Conservation (phyloP, 208 protist genomes). For the Leishmania tropica region DNA sequence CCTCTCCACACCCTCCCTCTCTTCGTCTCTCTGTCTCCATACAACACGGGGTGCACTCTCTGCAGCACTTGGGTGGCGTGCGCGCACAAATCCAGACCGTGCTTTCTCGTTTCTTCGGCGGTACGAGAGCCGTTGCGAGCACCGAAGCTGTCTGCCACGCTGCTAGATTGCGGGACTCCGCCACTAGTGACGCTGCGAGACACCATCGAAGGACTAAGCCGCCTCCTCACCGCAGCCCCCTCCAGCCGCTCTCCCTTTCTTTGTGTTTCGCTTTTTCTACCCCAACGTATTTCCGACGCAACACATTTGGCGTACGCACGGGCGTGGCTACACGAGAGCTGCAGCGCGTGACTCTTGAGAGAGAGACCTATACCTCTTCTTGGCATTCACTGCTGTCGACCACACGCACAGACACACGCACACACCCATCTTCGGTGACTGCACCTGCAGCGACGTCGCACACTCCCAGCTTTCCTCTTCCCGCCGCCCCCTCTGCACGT, state of each 20-base stretch:
- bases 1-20: neutral
- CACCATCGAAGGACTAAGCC: neutral
- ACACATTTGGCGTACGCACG: neutral
- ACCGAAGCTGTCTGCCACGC: neutral
- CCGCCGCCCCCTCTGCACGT: neutral
- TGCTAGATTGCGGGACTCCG: neutral
- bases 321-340: neutral
- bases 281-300: conserved; percentile 1
- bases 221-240: neutral
- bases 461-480: neutral
- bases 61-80: neutral
- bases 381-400: neutral
- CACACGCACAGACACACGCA: neutral
- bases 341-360: neutral
- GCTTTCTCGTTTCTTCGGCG: conserved; percentile 18
- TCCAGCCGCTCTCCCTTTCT: neutral
- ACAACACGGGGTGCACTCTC: neutral
- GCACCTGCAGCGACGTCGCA: neutral
- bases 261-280: neutral
- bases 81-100: neutral
- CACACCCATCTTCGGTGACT: neutral
- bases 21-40: neutral
- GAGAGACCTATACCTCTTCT: neutral
- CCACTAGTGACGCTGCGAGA: neutral
- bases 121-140: neutral